Evolutionary conservation across 495 filamentous ascomycete genomes (phyloP).

Genomic region (Cairneyella variabilis): DNA sequence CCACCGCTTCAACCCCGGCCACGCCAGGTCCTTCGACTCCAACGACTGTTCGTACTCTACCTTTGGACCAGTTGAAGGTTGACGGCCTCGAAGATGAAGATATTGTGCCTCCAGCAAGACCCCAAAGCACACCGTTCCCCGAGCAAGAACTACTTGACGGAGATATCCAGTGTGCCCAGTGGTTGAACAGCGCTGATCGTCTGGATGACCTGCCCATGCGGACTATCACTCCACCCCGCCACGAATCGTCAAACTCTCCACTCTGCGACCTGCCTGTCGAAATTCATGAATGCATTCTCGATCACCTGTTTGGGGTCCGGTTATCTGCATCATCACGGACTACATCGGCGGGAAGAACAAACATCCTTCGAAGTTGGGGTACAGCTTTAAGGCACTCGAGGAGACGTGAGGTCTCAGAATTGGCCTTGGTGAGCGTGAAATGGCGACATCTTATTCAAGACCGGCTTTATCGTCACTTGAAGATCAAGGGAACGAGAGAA

Average conservation of each 20-base stretch:
- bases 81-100: conserved; percentile 18
- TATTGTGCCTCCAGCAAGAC: conserved; percentile 46
- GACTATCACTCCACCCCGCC: background rate
- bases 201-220: background rate
- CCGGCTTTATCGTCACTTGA: conserved; percentile 68
- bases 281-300: conserved; percentile 67
- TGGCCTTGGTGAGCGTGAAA: conserved; percentile 56
- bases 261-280: conserved; percentile 61
- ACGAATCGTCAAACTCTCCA: conserved; percentile 27
- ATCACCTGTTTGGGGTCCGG: conserved; percentile 64
- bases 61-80: conserved; percentile 36
- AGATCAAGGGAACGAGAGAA: conserved; percentile 63
- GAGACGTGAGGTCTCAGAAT: conserved; percentile 58
- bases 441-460: conserved; percentile 66
- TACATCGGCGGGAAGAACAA: conserved; percentile 37
- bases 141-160: conserved; percentile 40
- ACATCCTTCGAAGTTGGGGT: conserved; percentile 54
- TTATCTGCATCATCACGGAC: conserved; percentile 48
- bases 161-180: conserved; percentile 18
- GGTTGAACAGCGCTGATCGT: conserved; percentile 5
- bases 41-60: conserved; percentile 39
- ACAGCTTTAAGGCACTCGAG: conserved; percentile 63
- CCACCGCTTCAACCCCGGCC: conserved; percentile 36
- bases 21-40: conserved; percentile 49
- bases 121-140: conserved; percentile 54